Evolutionary conservation across 257 asterid species (phyloP).

Genomic region (Cinchona pubescens): DNA sequence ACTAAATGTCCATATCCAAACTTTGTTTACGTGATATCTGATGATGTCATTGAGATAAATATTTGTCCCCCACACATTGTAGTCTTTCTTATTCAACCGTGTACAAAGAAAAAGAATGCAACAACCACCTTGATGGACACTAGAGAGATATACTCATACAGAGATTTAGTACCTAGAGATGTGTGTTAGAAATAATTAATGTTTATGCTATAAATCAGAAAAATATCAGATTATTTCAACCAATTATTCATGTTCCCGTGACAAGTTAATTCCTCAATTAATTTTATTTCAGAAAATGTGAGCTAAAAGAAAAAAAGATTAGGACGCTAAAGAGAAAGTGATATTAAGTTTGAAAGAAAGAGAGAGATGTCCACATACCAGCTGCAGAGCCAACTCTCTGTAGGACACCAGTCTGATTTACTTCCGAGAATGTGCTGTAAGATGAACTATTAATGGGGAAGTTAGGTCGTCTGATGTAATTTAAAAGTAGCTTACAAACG

Average conservation of each 20-base stretch:
- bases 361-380: constrained; percentile 43
- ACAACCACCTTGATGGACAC: not conserved
- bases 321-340: constrained; percentile 13
- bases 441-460: constrained; percentile 49
- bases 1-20: not conserved
- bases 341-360: not conserved
- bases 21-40: not conserved
- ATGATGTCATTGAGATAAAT: not conserved
- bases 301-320: not conserved
- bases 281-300: not conserved
- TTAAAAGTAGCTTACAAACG: constrained; percentile 61
- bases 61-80: not conserved
- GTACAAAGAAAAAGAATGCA: not conserved
- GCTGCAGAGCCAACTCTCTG: constrained; percentile 94
- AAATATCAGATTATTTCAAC: not conserved
- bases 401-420: constrained; percentile 71
- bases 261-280: not conserved
- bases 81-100: not conserved
- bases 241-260: not conserved
- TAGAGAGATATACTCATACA: not conserved
- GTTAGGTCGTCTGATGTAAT: constrained; percentile 63
- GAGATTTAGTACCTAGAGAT: not conserved
- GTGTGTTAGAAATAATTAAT: not conserved
- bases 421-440: constrained; percentile 57
- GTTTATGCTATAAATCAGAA: not conserved